Percentiles rank a stretch among this genome's conserved stretches.
Conservation (phyloP, 2,329 filamentous ascomycete species). For the Atkinsonella hypoxylon region DNA sequence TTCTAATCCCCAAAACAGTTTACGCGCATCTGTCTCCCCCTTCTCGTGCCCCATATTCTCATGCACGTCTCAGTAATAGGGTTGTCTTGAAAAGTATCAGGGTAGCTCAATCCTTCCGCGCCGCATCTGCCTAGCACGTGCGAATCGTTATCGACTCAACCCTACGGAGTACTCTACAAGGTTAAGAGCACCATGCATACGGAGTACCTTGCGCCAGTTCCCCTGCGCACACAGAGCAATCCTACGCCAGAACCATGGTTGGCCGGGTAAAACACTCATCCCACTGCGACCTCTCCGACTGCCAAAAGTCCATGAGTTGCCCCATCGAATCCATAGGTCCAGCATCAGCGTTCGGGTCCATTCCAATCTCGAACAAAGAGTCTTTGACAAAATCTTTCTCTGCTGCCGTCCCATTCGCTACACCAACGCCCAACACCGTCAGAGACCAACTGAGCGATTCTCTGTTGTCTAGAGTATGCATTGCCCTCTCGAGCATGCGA, state of each 20-base stretch:
- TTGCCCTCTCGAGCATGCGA: neutral
- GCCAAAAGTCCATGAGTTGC: neutral
- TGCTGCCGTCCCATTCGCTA: neutral
- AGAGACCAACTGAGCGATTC: neutral
- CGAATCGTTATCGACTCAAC: too few species aligned
- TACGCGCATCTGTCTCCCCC: too few species aligned
- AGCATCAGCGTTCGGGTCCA: slow-evolving; percentile 1
- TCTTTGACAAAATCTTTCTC: neutral
- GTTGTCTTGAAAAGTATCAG: too few species aligned
- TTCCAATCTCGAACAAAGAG: neutral
- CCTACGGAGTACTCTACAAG: too few species aligned
- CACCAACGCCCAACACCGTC: neutral
- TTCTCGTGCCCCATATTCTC: too few species aligned
- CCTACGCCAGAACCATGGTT: slow-evolving; percentile 1
- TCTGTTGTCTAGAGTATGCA: neutral
- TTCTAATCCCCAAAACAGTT: too few species aligned
- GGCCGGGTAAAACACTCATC: neutral
- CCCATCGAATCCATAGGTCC: neutral
- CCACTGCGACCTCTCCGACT: neutral
- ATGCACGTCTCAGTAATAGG: too few species aligned
- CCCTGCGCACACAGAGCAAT: too few species aligned
- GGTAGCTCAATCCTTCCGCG: too few species aligned
- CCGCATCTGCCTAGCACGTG: too few species aligned
- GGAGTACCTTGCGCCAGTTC: too few species aligned
- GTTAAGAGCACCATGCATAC: too few species aligned